Evolutionary conservation across 257 asterid genomes (phyloP).

Genomic region (Solanum pennellii): DNA sequence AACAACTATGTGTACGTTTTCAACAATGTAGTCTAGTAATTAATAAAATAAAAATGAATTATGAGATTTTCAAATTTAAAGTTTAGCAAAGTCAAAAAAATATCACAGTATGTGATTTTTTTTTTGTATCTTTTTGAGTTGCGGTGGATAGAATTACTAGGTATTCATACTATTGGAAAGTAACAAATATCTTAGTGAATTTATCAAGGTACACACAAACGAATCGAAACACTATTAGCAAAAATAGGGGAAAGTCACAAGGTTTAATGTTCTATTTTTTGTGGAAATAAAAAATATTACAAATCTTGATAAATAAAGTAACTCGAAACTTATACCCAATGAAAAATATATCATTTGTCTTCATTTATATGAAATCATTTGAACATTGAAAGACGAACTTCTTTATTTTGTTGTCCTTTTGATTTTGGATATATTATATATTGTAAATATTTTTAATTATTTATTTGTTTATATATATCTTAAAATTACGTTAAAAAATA

Average conservation of each 20-base stretch:
- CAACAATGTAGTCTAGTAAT: neutral
- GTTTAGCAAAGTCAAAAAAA: neutral
- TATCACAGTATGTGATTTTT: neutral
- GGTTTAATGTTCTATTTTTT: neutral
- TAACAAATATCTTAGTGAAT: neutral
- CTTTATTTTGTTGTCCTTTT: neutral
- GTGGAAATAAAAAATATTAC: neutral
- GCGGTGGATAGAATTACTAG: too few species aligned
- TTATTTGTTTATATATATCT: neutral
- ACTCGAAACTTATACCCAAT: neutral
- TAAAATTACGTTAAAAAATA: neutral
- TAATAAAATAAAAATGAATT: accelerated
- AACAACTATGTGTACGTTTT: neutral
- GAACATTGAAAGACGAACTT: neutral
- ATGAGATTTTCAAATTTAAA: neutral
- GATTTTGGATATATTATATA: neutral
- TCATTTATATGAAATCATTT: neutral
- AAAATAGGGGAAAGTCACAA: neutral
- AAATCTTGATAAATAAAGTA: neutral
- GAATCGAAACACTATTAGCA: neutral
- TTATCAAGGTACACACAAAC: neutral
- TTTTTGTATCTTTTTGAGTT: neutral
- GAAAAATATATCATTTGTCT: accelerated
- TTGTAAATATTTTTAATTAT: neutral
- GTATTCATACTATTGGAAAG: accelerated